Evolutionary conservation across 225 moss, liverwort and hornwort genomes (phyloP), one percentile per base, ranked within the genome.

Genomic region (Bryoerythrophyllum caledonicum): DNA sequence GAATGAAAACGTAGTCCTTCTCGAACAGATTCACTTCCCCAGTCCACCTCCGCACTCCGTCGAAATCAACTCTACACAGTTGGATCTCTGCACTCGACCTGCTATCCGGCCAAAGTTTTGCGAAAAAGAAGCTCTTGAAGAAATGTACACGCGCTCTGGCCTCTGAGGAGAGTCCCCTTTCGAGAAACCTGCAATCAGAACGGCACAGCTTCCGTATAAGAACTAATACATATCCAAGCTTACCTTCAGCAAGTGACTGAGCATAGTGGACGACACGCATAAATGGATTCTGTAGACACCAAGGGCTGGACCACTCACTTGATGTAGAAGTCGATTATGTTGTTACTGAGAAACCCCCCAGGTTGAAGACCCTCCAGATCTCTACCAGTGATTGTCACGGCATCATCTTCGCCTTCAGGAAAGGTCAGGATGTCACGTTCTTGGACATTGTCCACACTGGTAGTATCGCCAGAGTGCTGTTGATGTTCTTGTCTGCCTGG

Each of bases 21-120:
- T 78, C 70, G 11, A 81, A 84, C 21, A 81, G 55, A 20, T 85
- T 63, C 30, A 72, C 84, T 24, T 75, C 78, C 25, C 58, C 23
- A 34, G 56, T 12, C 81, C 78, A 85, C 28, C 34, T 68, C 25
- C 56, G 46, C n/a, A 85, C 49, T 53, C 63, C 25, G 9, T 27
- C 17, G 26, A 55, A 85, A 56, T 71, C 71, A 26, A 37, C 10
- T n/a, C n/a, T n/a, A n/a, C n/a, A n/a, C n/a, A n/a, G n/a, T n/a
- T 65, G 65, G 28, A 26, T 14, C 34, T 41, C 68, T 5, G 4
- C 0, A 4, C 13, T 51, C 10, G 19, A 10, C 54, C 16, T 78
- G 54, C 24, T 55, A 0, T 13, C 30, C 28, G 51, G 67, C 11
- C 78, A 49, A 12, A 81, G 3, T 32, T 32, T 32, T 32, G 32